A percentile compares a stretch with the other conserved stretches of the same genome.
phyloP scores from a whole-genome alignment of 2,329 filamentous ascomycete species.

The Aspergillus pseudoglaucus region DNA sequence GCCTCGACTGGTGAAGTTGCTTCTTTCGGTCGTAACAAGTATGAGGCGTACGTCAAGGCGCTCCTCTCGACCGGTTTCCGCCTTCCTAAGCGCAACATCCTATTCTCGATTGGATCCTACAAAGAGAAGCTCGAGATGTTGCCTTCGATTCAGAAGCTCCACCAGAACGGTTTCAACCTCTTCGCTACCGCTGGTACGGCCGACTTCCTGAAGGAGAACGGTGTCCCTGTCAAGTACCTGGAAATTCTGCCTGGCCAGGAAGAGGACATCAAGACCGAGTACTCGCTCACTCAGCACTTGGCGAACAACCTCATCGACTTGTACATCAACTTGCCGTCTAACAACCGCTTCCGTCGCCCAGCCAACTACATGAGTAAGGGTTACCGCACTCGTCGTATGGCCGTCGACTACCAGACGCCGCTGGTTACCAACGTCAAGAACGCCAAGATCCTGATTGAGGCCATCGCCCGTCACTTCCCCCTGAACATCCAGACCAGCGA shows the following conservation, averaged over 20 bases:
- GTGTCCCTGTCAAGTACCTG: constrained; percentile 85
- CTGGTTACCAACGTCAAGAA: constrained; percentile 99
- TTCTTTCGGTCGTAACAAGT: constrained; percentile 91
- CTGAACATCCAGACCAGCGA: constrained; percentile 77
- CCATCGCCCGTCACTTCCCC: constrained; percentile 81
- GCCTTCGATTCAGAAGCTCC: constrained; percentile 80
- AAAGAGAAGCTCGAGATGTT: constrained; percentile 98
- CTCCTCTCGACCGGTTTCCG: constrained; percentile 94
- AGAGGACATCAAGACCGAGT: constrained; percentile 86
- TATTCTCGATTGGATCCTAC: constrained; percentile 92
- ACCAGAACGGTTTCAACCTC: constrained; percentile 87
- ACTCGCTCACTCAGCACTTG: constrained; percentile 92
- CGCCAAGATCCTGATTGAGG: constrained; percentile 93
- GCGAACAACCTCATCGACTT: constrained; percentile 97
- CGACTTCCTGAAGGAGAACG: constrained; percentile 91
- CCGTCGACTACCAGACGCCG: constrained; percentile 94
- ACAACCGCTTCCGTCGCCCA: constrained; percentile 91
- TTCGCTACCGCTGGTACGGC: constrained; percentile 95
- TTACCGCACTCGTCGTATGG: constrained; percentile 94
- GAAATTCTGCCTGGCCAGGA: constrained; percentile 74
- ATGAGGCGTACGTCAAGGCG: constrained; percentile 95
- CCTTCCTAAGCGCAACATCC: constrained; percentile 88
- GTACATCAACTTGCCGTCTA: constrained; percentile 99
- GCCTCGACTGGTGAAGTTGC: constrained; percentile 97
- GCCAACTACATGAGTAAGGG: constrained; percentile 99